phyloP scores from a whole-genome alignment of 306 rosid genomes.

The Begonia masoniana region DNA sequence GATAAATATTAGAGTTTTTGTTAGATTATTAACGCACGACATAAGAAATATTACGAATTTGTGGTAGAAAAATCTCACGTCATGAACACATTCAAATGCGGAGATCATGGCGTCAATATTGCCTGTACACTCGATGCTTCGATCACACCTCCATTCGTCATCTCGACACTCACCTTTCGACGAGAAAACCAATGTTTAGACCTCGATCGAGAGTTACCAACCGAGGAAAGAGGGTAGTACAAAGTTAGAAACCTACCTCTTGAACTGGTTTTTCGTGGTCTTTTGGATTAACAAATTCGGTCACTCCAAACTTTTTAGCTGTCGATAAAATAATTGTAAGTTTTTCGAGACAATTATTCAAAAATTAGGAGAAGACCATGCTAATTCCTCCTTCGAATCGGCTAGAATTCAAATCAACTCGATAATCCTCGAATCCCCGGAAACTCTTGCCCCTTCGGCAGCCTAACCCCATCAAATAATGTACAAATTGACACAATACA shows the following conservation, averaged over 20 bases:
- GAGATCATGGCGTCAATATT: constrained; percentile 32
- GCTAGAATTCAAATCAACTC: constrained; percentile 6
- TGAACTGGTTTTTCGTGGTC: constrained; percentile 38
- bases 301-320: constrained; percentile 42
- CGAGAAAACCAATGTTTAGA: no score
- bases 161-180: constrained; percentile 26
- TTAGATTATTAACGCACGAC: neutral
- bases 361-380: neutral
- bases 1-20: no score
- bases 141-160: constrained; percentile 44
- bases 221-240: no score
- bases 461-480: neutral
- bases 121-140: constrained; percentile 42
- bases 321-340: neutral
- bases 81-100: constrained; percentile 49
- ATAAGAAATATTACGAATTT: neutral
- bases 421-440: constrained; percentile 11
- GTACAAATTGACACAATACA: no score
- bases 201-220: no score
- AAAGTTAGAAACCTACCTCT: constrained; percentile 12
- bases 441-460: constrained; percentile 10
- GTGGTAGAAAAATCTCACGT: constrained; percentile 13
- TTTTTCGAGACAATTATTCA: neutral
- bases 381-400: neutral
- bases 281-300: constrained; percentile 39